Evolutionary conservation across 331 rosid species (phyloP).

Genomic region (Prunus yedoensis): DNA sequence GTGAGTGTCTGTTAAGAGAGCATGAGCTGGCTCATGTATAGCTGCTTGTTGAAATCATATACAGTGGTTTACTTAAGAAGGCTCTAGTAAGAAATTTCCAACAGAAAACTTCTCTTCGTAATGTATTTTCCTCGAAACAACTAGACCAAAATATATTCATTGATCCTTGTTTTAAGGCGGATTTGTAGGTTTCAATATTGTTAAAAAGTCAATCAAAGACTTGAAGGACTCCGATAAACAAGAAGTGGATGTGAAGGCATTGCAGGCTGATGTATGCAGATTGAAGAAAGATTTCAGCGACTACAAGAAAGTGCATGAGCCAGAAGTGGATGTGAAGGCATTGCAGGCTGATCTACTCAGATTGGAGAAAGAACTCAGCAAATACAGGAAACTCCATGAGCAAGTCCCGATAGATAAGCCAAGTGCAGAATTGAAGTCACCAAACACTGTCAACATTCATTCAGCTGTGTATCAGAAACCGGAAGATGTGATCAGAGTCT

Average conservation of each 20-base stretch:
- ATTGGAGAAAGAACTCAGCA: not conserved
- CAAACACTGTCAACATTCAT: not conserved
- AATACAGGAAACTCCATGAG: not conserved
- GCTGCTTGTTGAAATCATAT: too few relatives aligned
- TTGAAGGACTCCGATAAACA: not conserved
- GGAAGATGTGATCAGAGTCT: constrained; percentile 13
- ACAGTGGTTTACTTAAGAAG: too few relatives aligned
- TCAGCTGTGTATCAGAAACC: not conserved
- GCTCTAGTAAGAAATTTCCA: too few relatives aligned
- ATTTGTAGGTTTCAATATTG: not conserved
- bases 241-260: constrained; percentile 1
- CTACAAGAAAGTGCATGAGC: not conserved
- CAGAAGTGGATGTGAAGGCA: constrained; percentile 1
- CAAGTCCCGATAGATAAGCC: not conserved
- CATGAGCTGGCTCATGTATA: too few relatives aligned
- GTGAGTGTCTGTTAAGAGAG: too few relatives aligned
- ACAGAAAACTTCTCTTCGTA: too few relatives aligned
- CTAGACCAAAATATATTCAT: too few relatives aligned
- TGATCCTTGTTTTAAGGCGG: not conserved
- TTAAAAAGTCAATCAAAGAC: not conserved
- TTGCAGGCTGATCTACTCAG: not conserved
- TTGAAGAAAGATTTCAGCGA: not conserved
- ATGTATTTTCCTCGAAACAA: too few relatives aligned
- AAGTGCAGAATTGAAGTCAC: not conserved
- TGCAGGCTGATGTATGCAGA: not conserved